phyloP scores from a whole-genome alignment of 352 stramenopile genomes.

The Pythium apleroticum region DNA sequence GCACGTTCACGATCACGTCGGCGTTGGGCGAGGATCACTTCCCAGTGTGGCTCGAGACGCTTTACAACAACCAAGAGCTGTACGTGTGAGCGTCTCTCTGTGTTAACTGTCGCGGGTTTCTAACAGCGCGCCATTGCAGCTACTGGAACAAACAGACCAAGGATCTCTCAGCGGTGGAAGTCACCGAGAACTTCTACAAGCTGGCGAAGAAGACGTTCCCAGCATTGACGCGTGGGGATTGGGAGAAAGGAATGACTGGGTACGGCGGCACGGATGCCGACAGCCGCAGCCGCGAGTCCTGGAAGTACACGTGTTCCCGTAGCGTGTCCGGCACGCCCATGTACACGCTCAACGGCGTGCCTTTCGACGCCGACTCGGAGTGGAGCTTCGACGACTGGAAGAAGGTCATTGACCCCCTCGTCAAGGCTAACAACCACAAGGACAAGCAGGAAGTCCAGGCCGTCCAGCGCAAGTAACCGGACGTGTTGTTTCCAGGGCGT shows the following conservation, averaged over 20 bases:
- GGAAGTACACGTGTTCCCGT: conserved; percentile 83
- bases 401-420: conserved; percentile 46
- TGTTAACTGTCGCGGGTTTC: background rate
- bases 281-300: conserved; percentile 52
- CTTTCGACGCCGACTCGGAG: conserved; percentile 49
- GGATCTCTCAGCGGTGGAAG: conserved; percentile 67
- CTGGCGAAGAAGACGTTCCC: conserved; percentile 73
- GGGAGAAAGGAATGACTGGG: conserved; percentile 69
- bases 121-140: conserved; percentile 18
- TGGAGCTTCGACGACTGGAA: conserved; percentile 58
- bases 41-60: conserved; percentile 69
- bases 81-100: conserved; percentile 25
- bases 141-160: conserved; percentile 86
- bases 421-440: conserved; percentile 30
- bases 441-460: background rate
- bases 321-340: conserved; percentile 72
- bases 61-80: conserved; percentile 79
- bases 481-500: background rate
- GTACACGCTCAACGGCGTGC: conserved; percentile 81
- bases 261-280: conserved; percentile 75
- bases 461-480: background rate
- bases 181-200: conserved; percentile 52
- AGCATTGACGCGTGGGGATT: conserved; percentile 57
- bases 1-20: conserved; percentile 63
- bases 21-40: conserved; percentile 59